phyloP scores from a whole-genome alignment of 352 stramenopile genomes.

The Bremia lactucae region DNA sequence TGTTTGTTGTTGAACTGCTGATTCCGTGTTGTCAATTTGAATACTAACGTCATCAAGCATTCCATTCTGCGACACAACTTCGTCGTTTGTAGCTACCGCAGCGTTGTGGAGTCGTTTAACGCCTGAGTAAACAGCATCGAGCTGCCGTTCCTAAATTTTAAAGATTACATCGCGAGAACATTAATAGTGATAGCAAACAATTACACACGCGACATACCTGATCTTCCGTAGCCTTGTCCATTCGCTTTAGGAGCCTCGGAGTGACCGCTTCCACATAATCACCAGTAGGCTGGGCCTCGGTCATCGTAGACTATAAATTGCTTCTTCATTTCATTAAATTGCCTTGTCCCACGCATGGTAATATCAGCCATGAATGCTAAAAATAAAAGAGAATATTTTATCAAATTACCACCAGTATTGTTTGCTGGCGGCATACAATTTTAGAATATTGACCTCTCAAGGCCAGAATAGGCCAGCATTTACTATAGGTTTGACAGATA shows the following conservation, averaged over 20 bases:
- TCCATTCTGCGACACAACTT: constrained; percentile 44
- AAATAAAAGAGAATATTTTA: too few species aligned
- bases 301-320: too few species aligned
- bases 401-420: too few species aligned
- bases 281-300: constrained; percentile 13
- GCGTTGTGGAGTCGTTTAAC: constrained; percentile 40
- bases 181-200: not conserved
- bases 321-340: too few species aligned
- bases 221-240: constrained; percentile 30
- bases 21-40: constrained; percentile 30
- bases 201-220: constrained; percentile 17
- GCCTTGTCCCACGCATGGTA: too few species aligned
- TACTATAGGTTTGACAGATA: too few species aligned
- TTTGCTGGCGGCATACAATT: too few species aligned
- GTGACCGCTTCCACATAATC: constrained; percentile 40
- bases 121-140: constrained; percentile 44
- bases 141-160: constrained; percentile 33
- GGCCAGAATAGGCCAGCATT: too few species aligned
- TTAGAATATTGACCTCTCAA: too few species aligned
- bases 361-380: too few species aligned
- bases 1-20: constrained; percentile 36
- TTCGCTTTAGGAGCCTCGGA: constrained; percentile 39
- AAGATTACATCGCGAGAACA: constrained; percentile 1
- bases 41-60: constrained; percentile 51
- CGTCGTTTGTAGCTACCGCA: constrained; percentile 46